Evolutionary conservation across 139 green algal genomes (phyloP), one percentile per base, ranked within the genome.

Genomic region (Asterochloris sp.): DNA sequence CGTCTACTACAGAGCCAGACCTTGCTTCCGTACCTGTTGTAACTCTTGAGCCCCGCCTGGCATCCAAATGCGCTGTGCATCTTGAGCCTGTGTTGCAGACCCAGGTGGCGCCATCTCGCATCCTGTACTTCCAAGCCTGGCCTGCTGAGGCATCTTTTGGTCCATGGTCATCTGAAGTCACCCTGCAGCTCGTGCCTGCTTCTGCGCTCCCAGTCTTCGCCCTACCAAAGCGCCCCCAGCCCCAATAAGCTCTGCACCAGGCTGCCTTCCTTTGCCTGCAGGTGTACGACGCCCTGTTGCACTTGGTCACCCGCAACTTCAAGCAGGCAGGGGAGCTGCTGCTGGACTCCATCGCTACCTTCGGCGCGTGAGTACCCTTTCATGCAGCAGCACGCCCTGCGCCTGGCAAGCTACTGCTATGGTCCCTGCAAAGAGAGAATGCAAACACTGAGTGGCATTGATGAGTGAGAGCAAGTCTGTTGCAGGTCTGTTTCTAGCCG

Each of bases 151-250:
- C 78, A 78, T 26, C 28, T 69, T 71, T 12, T 73, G 17, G 74
- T 93, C 91, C 38, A 54, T 54, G 38, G 38, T 54, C 38, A 6
- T 6, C 6, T 6, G 6, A 54, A 54, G 38, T 54, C 38, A 54
- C 38, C 38, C 38, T 54, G 38, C 38, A 54, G 38, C 91, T 99
- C 99, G 76, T 99, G 92, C 74, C 94, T 93, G 90, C 99, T 99
- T 84, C 98, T 98, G 76, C 96, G 91, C 92, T 99, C 97, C 97
- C 97, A 99, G 92, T 99, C 97, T 2, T 93, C 96, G 0, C 95
- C 96, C 38, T 95, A 88, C 38, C 21, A 27, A 23, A 73, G 21
- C 1, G 67, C 23, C 67, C 4, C 67, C 15, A 78, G n/a, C 76
- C 67, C 23, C 54, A 74, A 75, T 86, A 95, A 90, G 38, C 38